phyloP scores from a whole-genome alignment of 257 asterid genomes.

The Petunia secreta region DNA sequence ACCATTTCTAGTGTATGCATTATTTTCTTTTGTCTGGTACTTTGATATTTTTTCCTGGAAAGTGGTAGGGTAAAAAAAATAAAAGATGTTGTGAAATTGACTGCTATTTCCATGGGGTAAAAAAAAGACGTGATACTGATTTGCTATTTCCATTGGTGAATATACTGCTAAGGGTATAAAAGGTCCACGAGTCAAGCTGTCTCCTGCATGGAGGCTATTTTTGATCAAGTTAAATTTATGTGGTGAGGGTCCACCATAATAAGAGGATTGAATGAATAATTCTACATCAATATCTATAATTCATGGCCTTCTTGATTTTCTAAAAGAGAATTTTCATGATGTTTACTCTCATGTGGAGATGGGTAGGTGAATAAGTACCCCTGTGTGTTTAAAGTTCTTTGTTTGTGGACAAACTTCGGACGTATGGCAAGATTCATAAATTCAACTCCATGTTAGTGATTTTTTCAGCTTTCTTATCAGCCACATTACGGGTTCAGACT shows the following conservation, averaged over 20 bases:
- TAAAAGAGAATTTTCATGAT: slow-evolving; percentile 27
- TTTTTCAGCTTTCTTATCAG: not conserved
- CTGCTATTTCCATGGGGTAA: not conserved
- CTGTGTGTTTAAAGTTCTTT: slow-evolving; percentile 11
- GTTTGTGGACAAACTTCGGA: not conserved
- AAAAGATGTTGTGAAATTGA: not conserved
- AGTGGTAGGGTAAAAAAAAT: slow-evolving; percentile 2
- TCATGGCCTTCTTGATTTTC: slow-evolving; percentile 11
- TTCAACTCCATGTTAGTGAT: slow-evolving; percentile 10
- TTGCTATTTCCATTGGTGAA: slow-evolving; percentile 5
- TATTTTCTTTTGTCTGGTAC: slow-evolving; percentile 60
- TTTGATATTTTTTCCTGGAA: slow-evolving; percentile 24
- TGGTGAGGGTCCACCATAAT: slow-evolving; percentile 34
- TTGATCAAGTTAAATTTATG: slow-evolving; percentile 26
- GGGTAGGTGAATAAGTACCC: slow-evolving; percentile 4
- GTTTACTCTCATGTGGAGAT: slow-evolving; percentile 30
- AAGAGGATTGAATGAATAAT: slow-evolving; percentile 28
- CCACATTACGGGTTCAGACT: too few relatives aligned
- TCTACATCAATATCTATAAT: not conserved
- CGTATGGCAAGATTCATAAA: not conserved
- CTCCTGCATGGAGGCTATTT: slow-evolving; percentile 79
- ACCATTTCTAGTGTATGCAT: slow-evolving; percentile 59
- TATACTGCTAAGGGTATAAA: slow-evolving; percentile 8
- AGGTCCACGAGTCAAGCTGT: slow-evolving; percentile 49
- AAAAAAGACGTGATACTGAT: not conserved